phyloP scores from a whole-genome alignment of 1,284 basidiomycete genomes.

The Ceratobasidium papillatum region DNA sequence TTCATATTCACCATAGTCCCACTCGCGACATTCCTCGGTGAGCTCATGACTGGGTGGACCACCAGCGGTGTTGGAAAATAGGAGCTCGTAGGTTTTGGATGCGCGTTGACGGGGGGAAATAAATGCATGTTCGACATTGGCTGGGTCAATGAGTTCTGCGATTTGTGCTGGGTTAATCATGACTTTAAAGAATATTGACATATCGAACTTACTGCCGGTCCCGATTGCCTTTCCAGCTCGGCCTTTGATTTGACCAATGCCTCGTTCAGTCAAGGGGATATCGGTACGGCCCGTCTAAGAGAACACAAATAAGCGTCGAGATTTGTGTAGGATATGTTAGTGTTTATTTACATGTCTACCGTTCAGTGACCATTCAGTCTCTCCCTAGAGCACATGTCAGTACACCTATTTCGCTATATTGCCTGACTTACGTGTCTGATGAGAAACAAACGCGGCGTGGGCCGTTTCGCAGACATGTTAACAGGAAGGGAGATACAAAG shows the following conservation, averaged over 20 bases:
- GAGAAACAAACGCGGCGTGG: slow-evolving; percentile 46
- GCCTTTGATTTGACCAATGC: slow-evolving; percentile 54
- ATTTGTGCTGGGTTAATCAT: neutral
- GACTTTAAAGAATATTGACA: neutral
- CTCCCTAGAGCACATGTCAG: slow-evolving; percentile 49
- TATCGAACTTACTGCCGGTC: slow-evolving; percentile 15
- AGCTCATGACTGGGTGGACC: slow-evolving; percentile 23
- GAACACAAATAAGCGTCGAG: neutral
- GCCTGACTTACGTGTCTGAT: slow-evolving; percentile 46
- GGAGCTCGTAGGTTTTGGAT: slow-evolving; percentile 55
- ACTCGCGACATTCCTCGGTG: slow-evolving; percentile 49
- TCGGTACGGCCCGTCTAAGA: slow-evolving; percentile 58
- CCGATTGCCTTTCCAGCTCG: slow-evolving; percentile 56
- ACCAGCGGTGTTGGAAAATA: slow-evolving; percentile 46
- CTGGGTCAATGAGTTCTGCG: slow-evolving; percentile 57
- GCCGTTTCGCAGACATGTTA: slow-evolving; percentile 34
- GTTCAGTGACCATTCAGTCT: slow-evolving; percentile 60
- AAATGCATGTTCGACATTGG: slow-evolving; percentile 55
- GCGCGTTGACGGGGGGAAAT: slow-evolving; percentile 58
- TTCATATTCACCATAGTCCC: slow-evolving; percentile 60
- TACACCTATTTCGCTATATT: neutral
- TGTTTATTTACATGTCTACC: slow-evolving; percentile 53
- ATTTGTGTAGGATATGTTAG: neutral
- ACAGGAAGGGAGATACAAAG: neutral
- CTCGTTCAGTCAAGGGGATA: slow-evolving; percentile 58